A percentile compares a stretch with the other conserved stretches of the same genome.
These are phyloP conservation scores for Schizochytrium sp. DNA, from an alignment of 108 stramenopile species.

Conservation along the genomic window DNA sequence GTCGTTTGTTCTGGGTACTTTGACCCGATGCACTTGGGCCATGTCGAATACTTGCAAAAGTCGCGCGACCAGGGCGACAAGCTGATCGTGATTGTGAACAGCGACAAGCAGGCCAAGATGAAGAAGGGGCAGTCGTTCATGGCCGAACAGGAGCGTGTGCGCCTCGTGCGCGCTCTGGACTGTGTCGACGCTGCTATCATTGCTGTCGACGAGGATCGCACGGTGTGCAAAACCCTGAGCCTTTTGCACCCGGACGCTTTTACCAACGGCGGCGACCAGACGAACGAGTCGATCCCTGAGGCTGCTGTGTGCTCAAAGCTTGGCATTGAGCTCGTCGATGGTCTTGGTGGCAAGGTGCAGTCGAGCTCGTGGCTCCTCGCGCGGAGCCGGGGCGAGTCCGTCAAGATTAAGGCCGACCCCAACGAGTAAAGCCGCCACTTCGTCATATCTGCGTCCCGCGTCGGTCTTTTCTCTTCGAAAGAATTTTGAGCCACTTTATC, in stretches of 20 bases:
- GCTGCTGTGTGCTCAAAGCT: not conserved
- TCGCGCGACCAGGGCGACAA: slow-evolving; percentile 1
- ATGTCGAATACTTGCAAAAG: slow-evolving; percentile 4
- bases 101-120: slow-evolving; percentile 6
- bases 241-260: not conserved
- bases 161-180: not conserved
- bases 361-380: not conserved
- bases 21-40: slow-evolving; percentile 13
- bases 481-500: no score
- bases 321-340: slow-evolving; percentile 8
- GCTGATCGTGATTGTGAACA: slow-evolving; percentile 5
- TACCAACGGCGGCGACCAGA: slow-evolving; percentile 6
- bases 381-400: not conserved
- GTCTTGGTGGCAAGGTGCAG: slow-evolving; percentile 12
- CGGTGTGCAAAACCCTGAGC: not conserved
- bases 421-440: not conserved
- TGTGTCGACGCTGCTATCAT: slow-evolving; percentile 8
- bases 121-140: slow-evolving; percentile 12
- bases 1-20: slow-evolving; percentile 11
- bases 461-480: no score
- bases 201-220: not conserved
- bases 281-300: not conserved
- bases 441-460: not conserved
- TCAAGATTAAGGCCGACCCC: slow-evolving; percentile 4
- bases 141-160: not conserved